Evolutionary conservation across 805 yeast species (phyloP), one percentile per base, ranked within the genome.

Genomic region (Danielia reshetovae): DNA sequence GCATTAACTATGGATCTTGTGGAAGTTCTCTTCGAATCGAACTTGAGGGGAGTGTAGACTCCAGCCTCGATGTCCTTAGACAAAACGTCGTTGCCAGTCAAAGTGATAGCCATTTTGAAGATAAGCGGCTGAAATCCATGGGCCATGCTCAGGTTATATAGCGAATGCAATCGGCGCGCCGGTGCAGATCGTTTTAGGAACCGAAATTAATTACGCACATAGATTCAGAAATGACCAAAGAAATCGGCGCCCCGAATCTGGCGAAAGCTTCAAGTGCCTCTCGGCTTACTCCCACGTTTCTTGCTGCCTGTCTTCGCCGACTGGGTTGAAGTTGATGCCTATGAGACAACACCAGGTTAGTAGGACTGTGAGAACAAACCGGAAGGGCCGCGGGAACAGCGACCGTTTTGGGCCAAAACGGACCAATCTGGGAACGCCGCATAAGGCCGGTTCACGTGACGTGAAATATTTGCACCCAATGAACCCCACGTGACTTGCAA

Each of bases 1-100:
- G 16, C 15, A 4, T 19, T 17, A 11, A 18, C 5, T n/a, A 19
- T 7, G 7, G 8, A 11, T 28, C 30, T 28, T 11, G 5, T 14
- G 32, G 14, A 8, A 15, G 16, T 14, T 22, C 16, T 15, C 13
- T 21, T 18, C 11, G 30, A 9, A 12, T 18, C 29, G 18, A 18
- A 18, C 14, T 31, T 5, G 34, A 26, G 21, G 12, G 34, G 29
- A 10, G 22, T 26, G 34, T 18, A 31, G 22, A 16, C 14, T 7
- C 24, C 24, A 5, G 34, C 29, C 29, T 24, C 29, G 16, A 25
- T 25, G 15, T 31, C 34, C 5, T 10, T 16, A 6, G 30, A 11
- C 18, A 8, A 14, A 7, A 11, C 21, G 13, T 25, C 25, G 21
- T 27, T n/a, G 23, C 23, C 23, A 13, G 18, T 13, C 6, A 25